Percentiles rank a stretch among this genome's conserved stretches.
These are phyloP conservation scores for Byssoonygena ceratinophila DNA, from an alignment of 2,329 filamentous ascomycete genomes.

Conservation along the genomic window DNA sequence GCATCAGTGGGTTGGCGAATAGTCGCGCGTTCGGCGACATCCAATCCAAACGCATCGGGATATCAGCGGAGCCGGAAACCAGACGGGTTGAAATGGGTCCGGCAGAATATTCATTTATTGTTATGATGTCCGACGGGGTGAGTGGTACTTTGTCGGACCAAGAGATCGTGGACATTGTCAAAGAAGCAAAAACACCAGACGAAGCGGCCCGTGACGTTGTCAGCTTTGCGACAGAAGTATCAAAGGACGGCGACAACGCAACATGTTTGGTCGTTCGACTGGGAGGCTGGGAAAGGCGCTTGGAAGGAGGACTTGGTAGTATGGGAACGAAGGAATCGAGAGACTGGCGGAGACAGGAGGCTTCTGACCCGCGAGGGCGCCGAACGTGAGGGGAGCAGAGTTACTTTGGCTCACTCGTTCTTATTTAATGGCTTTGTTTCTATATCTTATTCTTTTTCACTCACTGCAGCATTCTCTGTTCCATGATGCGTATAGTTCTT, in stretches of 20 bases:
- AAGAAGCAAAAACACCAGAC: conserved; percentile 85
- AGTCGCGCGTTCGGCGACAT: conserved; percentile 92
- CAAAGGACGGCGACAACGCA: conserved; percentile 52
- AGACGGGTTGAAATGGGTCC: conserved; percentile 66
- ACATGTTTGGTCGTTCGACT: conserved; percentile 53
- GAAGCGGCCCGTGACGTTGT: conserved; percentile 71
- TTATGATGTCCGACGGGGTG: conserved; percentile 80
- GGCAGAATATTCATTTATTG: conserved; percentile 79
- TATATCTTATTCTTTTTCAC: background rate
- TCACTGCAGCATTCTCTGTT: background rate
- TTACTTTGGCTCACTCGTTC: background rate
- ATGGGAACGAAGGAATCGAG: conserved; percentile 85
- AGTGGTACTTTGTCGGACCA: conserved; percentile 79
- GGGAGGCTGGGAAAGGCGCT: conserved; percentile 53
- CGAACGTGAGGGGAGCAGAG: conserved; percentile 34
- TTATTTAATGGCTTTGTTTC: too few relatives aligned
- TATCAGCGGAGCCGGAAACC: conserved; percentile 87
- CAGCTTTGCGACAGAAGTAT: conserved; percentile 78
- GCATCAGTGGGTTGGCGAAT: conserved; percentile 86
- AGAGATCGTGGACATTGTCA: conserved; percentile 91
- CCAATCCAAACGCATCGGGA: conserved; percentile 78
- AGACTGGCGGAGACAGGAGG: conserved; percentile 70
- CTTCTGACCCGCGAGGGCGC: conserved; percentile 65
- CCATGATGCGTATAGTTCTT: background rate
- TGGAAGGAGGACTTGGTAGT: conserved; percentile 76